phyloP scores from a whole-genome alignment of 2,329 filamentous ascomycete genomes.

The Pseudogymnoascus destructans region DNA sequence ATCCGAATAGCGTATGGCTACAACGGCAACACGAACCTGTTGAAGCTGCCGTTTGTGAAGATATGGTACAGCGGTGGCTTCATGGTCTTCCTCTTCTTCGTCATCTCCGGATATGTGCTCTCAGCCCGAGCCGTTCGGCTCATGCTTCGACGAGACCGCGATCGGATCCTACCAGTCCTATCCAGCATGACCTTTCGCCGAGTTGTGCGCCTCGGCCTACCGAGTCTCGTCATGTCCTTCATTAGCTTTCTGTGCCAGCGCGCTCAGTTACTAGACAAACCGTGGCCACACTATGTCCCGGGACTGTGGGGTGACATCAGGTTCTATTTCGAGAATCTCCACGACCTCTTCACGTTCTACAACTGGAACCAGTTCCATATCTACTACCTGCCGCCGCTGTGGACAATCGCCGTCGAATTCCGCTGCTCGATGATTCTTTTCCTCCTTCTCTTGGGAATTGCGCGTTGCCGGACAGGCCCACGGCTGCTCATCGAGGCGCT shows the following conservation, averaged over 20 bases:
- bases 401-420: slow-evolving; percentile 28
- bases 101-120: slow-evolving; percentile 38
- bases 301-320: background rate
- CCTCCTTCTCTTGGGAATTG: slow-evolving; percentile 23
- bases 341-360: background rate
- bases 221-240: slow-evolving; percentile 32
- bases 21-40: slow-evolving; percentile 25
- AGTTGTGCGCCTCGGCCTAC: slow-evolving; percentile 34
- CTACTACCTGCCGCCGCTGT: slow-evolving; percentile 27
- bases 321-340: slow-evolving; percentile 1
- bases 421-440: slow-evolving; percentile 27
- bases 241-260: slow-evolving; percentile 16
- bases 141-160: slow-evolving; percentile 29
- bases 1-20: slow-evolving; percentile 20
- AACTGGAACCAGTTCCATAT: slow-evolving; percentile 5
- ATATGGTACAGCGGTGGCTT: slow-evolving; percentile 31
- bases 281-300: background rate
- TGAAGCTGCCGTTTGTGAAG: slow-evolving; percentile 33
- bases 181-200: slow-evolving; percentile 36
- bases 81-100: slow-evolving; percentile 40
- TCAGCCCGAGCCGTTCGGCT: slow-evolving; percentile 33
- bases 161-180: slow-evolving; percentile 29
- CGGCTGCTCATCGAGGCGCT: background rate
- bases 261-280: background rate
- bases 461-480: slow-evolving; percentile 13